phyloP scores from a whole-genome alignment of 2,329 filamentous ascomycete genomes.

The Bipolaris zeicola region DNA sequence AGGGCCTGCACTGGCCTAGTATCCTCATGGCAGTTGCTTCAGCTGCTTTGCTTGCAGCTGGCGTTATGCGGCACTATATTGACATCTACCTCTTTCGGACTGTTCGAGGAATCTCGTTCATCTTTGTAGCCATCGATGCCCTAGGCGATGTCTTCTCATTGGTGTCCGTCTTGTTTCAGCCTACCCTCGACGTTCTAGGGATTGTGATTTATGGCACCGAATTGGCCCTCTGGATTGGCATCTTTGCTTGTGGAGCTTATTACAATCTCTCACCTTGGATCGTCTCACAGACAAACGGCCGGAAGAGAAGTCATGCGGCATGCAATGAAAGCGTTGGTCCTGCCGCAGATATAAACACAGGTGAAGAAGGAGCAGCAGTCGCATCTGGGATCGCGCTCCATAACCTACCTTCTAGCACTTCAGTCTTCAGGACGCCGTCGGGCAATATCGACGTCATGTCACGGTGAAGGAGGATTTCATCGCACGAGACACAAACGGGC shows the following conservation, averaged over 20 bases:
- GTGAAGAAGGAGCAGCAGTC: slow-evolving; percentile 1
- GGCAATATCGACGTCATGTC: slow-evolving; percentile 41
- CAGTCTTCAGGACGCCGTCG: slow-evolving; percentile 66
- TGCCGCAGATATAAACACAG: neutral
- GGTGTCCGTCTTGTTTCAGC: slow-evolving; percentile 67
- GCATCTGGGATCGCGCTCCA: slow-evolving; percentile 50
- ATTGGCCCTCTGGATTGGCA: slow-evolving; percentile 68
- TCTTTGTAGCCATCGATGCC: slow-evolving; percentile 73
- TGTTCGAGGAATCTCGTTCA: slow-evolving; percentile 72
- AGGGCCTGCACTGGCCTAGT: slow-evolving; percentile 63
- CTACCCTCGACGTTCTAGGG: slow-evolving; percentile 63
- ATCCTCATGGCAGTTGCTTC: slow-evolving; percentile 71
- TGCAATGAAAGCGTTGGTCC: neutral
- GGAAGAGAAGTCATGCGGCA: slow-evolving; percentile 8
- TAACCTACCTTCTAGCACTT: slow-evolving; percentile 64
- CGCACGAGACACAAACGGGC: slow-evolving; percentile 2
- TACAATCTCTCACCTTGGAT: slow-evolving; percentile 68
- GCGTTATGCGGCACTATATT: slow-evolving; percentile 71
- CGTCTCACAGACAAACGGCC: slow-evolving; percentile 40
- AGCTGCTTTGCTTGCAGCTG: slow-evolving; percentile 66
- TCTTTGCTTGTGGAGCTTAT: slow-evolving; percentile 68
- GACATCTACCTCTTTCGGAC: slow-evolving; percentile 71
- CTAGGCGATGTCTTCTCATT: slow-evolving; percentile 71
- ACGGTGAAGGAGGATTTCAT: slow-evolving; percentile 21
- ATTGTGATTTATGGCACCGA: slow-evolving; percentile 71